These are phyloP conservation scores for Drechslerella dactyloides DNA, from an alignment of 2,329 filamentous ascomycete species.

Conservation along the genomic window DNA sequence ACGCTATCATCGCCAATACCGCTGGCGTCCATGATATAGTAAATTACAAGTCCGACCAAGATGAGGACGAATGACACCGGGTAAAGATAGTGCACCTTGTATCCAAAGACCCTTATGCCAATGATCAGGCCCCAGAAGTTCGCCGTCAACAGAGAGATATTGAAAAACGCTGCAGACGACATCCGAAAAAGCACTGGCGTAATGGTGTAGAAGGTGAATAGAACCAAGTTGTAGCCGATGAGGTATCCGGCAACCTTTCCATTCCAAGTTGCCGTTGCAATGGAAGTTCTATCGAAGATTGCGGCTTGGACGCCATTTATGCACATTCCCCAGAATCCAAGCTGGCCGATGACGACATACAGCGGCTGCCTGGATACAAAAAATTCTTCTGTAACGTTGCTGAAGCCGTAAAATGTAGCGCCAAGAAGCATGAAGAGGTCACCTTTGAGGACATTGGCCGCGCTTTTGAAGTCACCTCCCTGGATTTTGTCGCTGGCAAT, in stretches of 20 bases:
- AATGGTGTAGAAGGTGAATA: constrained; percentile 84
- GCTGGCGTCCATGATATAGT: constrained; percentile 68
- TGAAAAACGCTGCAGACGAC: constrained; percentile 91
- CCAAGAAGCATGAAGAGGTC: constrained; percentile 90
- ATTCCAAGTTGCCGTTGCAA: constrained; percentile 71
- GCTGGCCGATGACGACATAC: constrained; percentile 78
- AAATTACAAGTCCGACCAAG: constrained; percentile 73
- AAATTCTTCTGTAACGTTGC: constrained; percentile 93
- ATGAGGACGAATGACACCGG: constrained; percentile 95
- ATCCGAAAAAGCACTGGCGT: constrained; percentile 88
- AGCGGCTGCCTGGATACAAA: constrained; percentile 83
- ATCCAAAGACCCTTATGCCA: constrained; percentile 82
- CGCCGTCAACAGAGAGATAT: constrained; percentile 88
- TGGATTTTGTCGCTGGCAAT: constrained; percentile 53
- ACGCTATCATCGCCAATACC: constrained; percentile 68
- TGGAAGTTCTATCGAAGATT: constrained; percentile 84
- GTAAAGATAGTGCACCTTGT: constrained; percentile 85
- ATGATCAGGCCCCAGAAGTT: constrained; percentile 98
- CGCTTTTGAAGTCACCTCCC: constrained; percentile 65
- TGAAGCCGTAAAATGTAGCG: constrained; percentile 87
- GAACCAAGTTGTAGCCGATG: constrained; percentile 83
- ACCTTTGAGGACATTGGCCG: constrained; percentile 76
- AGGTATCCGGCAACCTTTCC: constrained; percentile 77
- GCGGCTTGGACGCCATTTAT: constrained; percentile 91
- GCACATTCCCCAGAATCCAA: constrained; percentile 83